A percentile compares a stretch with the other conserved stretches of the same genome.
These are phyloP conservation scores for Erythrobasidium hasegawianum DNA, from an alignment of 1,284 basidiomycete genomes.

Conservation along the genomic window DNA sequence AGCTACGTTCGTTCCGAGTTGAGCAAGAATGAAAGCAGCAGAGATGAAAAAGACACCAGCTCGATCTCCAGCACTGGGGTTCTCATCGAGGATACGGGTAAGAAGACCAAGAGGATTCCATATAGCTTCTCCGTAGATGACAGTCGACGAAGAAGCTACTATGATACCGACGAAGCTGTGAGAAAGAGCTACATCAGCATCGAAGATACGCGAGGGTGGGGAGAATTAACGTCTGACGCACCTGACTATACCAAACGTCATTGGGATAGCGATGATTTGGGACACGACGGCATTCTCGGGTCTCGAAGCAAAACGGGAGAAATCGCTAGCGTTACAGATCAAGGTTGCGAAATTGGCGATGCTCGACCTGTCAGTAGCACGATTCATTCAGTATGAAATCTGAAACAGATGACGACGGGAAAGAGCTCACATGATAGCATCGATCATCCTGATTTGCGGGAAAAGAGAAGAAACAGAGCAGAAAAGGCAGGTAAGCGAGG, in stretches of 20 bases:
- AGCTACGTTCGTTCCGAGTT: constrained; percentile 50
- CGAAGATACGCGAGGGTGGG: too few relatives aligned
- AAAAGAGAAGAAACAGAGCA: too few relatives aligned
- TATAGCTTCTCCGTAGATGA: constrained; percentile 70
- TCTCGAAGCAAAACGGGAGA: constrained; percentile 57
- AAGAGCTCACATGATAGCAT: constrained; percentile 51
- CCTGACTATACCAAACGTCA: constrained; percentile 68
- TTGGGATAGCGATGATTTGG: constrained; percentile 67
- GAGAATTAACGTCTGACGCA: too few relatives aligned
- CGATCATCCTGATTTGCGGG: not conserved
- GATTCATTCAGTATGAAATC: too few relatives aligned
- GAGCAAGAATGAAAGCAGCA: constrained; percentile 68
- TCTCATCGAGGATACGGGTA: constrained; percentile 62
- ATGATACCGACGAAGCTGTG: constrained; percentile 71
- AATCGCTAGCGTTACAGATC: constrained; percentile 56
- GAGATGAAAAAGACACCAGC: constrained; percentile 63
- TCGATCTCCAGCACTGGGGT: constrained; percentile 55
- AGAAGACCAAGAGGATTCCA: constrained; percentile 77
- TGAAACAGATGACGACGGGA: too few relatives aligned
- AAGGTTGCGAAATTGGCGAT: constrained; percentile 75
- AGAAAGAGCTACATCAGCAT: too few relatives aligned
- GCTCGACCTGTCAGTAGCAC: constrained; percentile 69
- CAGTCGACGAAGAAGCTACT: constrained; percentile 69
- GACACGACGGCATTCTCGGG: constrained; percentile 67
- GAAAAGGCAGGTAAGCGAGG: too few relatives aligned